Percentiles rank a stretch among this genome's conserved stretches.
These are phyloP conservation scores for Fusarium vanettenii DNA, from an alignment of 2,329 filamentous ascomycete species.

Conservation along the genomic window DNA sequence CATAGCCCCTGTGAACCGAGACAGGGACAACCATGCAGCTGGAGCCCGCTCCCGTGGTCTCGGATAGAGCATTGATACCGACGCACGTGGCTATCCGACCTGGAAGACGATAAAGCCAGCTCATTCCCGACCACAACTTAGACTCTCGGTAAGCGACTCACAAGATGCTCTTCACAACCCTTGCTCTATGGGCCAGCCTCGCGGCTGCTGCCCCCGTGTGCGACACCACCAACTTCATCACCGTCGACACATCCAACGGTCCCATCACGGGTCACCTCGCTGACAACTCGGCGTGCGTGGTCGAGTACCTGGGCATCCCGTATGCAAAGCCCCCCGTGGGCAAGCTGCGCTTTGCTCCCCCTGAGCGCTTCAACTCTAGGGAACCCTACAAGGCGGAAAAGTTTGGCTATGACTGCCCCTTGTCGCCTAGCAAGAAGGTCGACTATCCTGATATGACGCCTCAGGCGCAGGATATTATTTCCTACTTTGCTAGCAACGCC, in stretches of 20 bases:
- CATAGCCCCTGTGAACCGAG: background rate
- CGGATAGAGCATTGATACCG: constrained; percentile 1
- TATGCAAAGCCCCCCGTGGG: constrained; percentile 53
- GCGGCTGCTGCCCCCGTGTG: constrained; percentile 23
- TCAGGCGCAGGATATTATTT: constrained; percentile 33
- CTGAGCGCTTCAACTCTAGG: constrained; percentile 40
- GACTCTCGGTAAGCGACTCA: background rate
- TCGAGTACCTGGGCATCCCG: constrained; percentile 55
- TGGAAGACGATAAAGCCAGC: background rate
- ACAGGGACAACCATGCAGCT: background rate
- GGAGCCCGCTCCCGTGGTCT: background rate
- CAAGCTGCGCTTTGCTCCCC: constrained; percentile 51
- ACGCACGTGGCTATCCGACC: background rate
- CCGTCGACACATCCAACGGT: constrained; percentile 48
- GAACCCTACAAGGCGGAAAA: constrained; percentile 14
- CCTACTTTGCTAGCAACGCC: constrained; percentile 33
- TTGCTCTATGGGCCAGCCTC: constrained; percentile 23
- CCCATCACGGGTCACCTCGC: constrained; percentile 48
- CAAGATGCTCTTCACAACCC: constrained; percentile 12
- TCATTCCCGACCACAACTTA: background rate
- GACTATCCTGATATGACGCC: constrained; percentile 34
- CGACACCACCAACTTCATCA: constrained; percentile 28
- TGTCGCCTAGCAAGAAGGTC: constrained; percentile 28
- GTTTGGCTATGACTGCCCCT: constrained; percentile 36
- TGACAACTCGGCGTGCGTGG: constrained; percentile 44